Conservation (phyloP, 164 flowering plant species). For the Houttuynia cordata region DNA sequence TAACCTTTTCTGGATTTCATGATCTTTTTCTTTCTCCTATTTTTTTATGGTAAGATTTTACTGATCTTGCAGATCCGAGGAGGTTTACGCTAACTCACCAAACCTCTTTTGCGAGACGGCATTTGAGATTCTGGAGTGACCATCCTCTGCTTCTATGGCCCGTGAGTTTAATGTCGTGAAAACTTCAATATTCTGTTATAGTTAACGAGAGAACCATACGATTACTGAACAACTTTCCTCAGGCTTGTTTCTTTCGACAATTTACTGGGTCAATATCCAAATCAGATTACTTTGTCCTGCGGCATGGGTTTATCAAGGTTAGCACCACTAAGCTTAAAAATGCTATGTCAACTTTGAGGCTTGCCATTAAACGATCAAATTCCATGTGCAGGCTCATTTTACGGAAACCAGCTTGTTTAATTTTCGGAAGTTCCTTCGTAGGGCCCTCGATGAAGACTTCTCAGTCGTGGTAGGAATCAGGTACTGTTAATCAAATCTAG, state of each 20-base stretch:
- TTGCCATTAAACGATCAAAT: too few species aligned
- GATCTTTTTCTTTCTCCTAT: too few species aligned
- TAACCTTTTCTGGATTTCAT: too few species aligned
- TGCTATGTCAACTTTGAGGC: too few species aligned
- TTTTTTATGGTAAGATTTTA: too few species aligned
- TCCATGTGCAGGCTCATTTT: conserved; percentile 29
- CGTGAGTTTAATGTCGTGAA: conserved; percentile 24
- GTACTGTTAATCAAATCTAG: conserved; percentile 23
- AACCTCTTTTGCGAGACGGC: conserved; percentile 53
- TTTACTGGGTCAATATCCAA: conserved; percentile 40
- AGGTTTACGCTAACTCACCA: conserved; percentile 45
- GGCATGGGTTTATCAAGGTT: conserved; percentile 67
- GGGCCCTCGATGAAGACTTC: conserved; percentile 55
- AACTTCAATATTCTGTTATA: too few species aligned
- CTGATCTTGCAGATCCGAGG: conserved; percentile 36
- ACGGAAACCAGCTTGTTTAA: conserved; percentile 27
- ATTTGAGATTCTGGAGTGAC: conserved; percentile 40
- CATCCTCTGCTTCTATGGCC: conserved; percentile 38
- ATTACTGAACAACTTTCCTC: neutral
- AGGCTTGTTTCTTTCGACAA: conserved; percentile 50
- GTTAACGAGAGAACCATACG: too few species aligned
- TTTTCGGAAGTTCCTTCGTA: conserved; percentile 47
- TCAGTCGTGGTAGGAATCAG: conserved; percentile 57
- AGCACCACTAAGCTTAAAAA: too few species aligned
- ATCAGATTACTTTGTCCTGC: conserved; percentile 55